These are phyloP conservation scores for Aspergillus heteromorphus DNA, from an alignment of 495 filamentous ascomycete genomes.

Conservation along the genomic window DNA sequence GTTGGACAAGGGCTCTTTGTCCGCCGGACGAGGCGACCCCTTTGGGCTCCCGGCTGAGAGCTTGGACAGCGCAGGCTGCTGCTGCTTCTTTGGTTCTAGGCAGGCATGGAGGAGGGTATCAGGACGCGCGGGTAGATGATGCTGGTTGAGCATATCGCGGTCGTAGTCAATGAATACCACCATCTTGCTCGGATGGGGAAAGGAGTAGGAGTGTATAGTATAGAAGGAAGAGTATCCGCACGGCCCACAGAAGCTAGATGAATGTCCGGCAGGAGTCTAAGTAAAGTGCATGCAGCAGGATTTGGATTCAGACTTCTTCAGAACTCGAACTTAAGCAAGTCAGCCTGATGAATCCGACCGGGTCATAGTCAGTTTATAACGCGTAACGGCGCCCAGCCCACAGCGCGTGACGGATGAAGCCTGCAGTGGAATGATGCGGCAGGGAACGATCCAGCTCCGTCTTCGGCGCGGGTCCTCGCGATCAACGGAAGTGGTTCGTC, in stretches of 20 bases:
- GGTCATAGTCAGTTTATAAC: conserved; percentile 8
- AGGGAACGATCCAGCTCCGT: conserved; percentile 25
- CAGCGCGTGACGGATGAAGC: background rate
- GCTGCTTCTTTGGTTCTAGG: conserved; percentile 16
- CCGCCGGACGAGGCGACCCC: background rate
- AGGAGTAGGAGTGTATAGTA: background rate
- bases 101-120: conserved; percentile 15
- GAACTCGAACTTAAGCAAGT: background rate
- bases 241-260: background rate
- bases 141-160: conserved; percentile 26
- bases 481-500: conserved; percentile 16
- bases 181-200: conserved; percentile 24
- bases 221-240: background rate
- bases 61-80: conserved; percentile 22
- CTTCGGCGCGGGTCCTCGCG: conserved; percentile 16
- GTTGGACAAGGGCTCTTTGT: conserved; percentile 8
- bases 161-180: conserved; percentile 46
- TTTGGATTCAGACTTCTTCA: too few relatives aligned
- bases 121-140: conserved; percentile 13
- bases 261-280: background rate
- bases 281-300: background rate
- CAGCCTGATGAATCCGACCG: background rate
- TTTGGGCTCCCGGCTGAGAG: conserved; percentile 16
- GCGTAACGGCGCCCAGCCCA: background rate
- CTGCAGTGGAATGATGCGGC: conserved; percentile 28